A percentile compares a stretch with the other conserved stretches of the same genome.
phyloP scores from a whole-genome alignment of 176 grass and related monocot genomes.

The Avena sativa region DNA sequence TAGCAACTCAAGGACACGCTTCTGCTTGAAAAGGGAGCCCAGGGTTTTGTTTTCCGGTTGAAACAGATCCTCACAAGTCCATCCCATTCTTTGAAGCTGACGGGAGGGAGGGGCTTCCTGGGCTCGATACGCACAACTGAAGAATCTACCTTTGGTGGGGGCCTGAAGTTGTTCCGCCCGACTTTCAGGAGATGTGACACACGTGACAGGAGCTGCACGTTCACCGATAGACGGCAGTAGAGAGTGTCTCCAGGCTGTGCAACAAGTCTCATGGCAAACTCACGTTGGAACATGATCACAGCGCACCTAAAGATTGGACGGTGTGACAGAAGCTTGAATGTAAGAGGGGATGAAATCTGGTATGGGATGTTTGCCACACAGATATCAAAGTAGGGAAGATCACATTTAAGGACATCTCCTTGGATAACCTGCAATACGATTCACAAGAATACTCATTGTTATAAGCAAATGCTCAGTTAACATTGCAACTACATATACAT shows the following conservation, averaged over 20 bases:
- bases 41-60: conserved; percentile 92
- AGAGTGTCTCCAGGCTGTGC: conserved; percentile 86
- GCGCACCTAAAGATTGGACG: conserved; percentile 90
- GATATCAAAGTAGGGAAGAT: conserved; percentile 95
- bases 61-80: conserved; percentile 81
- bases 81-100: conserved; percentile 95
- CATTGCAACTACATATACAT: neutral
- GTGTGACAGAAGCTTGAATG: conserved; percentile 87
- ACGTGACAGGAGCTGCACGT: conserved; percentile 82
- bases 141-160: conserved; percentile 91
- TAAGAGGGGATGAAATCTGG: conserved; percentile 90
- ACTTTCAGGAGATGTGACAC: conserved; percentile 92
- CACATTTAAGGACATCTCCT: conserved; percentile 94
- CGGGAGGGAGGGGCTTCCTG: conserved; percentile 77
- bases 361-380: conserved; percentile 97
- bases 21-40: conserved; percentile 81
- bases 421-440: conserved; percentile 74
- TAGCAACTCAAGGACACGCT: conserved; percentile 69
- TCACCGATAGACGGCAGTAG: conserved; percentile 94
- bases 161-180: conserved; percentile 88
- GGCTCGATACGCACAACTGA: conserved; percentile 94
- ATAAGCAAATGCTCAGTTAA: neutral
- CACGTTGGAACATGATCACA: conserved; percentile 95
- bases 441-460: neutral
- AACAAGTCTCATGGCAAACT: conserved; percentile 94